phyloP scores from a whole-genome alignment of 2,329 filamentous ascomycete species.

The Ceratocystis eucalypticola region DNA sequence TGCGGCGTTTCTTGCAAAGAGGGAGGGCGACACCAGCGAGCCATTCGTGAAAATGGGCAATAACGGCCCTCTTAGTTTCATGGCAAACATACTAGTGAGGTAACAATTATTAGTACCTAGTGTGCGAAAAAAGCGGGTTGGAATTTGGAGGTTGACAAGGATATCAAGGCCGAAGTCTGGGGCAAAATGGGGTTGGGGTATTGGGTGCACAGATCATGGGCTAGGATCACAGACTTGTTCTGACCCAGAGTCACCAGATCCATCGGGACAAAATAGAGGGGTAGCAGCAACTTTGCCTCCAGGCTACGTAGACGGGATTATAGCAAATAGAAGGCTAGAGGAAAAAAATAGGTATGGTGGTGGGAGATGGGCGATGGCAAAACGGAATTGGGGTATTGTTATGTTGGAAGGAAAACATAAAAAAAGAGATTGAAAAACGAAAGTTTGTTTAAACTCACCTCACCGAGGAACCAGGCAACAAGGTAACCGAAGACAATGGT shows the following conservation, averaged over 20 bases:
- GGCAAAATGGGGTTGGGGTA: constrained; percentile 13
- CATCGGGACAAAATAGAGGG: background rate
- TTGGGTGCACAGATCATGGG: constrained; percentile 11
- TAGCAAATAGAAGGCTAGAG: background rate
- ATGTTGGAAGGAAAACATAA: background rate
- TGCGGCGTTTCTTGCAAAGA: constrained; percentile 81
- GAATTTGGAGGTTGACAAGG: constrained; percentile 18
- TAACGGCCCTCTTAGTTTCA: constrained; percentile 81
- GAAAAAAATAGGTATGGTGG: background rate
- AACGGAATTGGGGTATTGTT: background rate
- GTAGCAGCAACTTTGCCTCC: constrained; percentile 1
- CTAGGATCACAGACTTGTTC: constrained; percentile 15
- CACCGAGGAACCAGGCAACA: constrained; percentile 94
- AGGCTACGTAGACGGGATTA: background rate
- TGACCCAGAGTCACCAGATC: constrained; percentile 3
- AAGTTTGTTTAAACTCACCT: constrained; percentile 44
- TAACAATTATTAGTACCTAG: background rate
- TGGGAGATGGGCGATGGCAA: background rate
- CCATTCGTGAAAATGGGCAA: constrained; percentile 99
- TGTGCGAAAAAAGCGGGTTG: background rate
- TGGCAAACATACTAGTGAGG: constrained; percentile 68
- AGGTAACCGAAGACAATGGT: constrained; percentile 95
- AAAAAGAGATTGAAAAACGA: background rate
- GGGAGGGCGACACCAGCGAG: constrained; percentile 86
- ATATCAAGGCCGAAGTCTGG: constrained; percentile 1